These are phyloP conservation scores for Blastocystis sp. DNA, from an alignment of 352 stramenopile genomes.

Conservation along the genomic window DNA sequence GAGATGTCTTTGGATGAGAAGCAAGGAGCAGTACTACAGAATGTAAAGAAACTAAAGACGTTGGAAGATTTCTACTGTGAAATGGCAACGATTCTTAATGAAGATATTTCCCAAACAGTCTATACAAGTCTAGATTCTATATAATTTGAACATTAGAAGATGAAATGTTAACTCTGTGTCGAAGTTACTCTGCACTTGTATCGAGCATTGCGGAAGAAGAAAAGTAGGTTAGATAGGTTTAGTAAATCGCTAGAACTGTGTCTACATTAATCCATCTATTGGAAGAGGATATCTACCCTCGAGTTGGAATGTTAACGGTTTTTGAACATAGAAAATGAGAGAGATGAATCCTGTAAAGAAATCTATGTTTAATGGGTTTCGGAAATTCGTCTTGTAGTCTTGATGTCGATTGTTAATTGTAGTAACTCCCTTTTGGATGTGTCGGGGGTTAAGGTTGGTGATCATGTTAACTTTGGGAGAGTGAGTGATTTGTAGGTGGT, in stretches of 20 bases:
- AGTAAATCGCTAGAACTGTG: neutral
- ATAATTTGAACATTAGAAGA: neutral
- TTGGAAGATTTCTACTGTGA: constrained; percentile 8
- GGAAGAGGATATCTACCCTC: neutral
- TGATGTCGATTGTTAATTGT: neutral
- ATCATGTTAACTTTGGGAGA: neutral
- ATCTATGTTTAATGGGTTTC: neutral
- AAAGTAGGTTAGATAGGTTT: neutral
- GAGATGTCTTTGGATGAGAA: constrained; percentile 2
- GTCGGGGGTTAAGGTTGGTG: neutral
- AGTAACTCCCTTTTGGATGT: constrained; percentile 23
- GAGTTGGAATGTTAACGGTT: neutral
- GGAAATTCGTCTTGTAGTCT: constrained; percentile 6
- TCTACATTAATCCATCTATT: neutral
- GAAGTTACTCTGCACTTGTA: neutral
- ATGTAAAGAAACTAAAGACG: neutral
- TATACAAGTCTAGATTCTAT: neutral
- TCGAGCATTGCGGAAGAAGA: constrained; percentile 44
- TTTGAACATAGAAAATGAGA: neutral
- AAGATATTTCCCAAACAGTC: neutral
- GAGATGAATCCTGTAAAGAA: neutral
- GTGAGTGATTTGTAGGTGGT: neutral
- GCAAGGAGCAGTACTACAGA: neutral
- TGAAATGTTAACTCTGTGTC: neutral
- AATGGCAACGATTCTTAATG: neutral